Conservation (phyloP, 768 basidiomycete species). For the Amanita thiersii region DNA sequence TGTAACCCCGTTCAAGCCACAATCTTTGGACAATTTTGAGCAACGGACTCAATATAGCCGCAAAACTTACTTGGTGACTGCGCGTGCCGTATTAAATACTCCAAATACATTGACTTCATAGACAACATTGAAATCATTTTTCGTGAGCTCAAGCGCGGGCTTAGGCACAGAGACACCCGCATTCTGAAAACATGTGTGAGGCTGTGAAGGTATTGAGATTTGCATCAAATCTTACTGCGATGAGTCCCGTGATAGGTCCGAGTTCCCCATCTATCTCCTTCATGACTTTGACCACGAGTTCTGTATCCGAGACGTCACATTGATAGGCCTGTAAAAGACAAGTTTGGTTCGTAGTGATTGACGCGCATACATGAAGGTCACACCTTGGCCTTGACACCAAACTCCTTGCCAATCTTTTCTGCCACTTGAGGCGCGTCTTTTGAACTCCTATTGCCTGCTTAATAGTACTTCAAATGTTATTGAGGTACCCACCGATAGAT, state of each 20-base stretch:
- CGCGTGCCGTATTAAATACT: conserved; percentile 56
- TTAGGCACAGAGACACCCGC: conserved; percentile 59
- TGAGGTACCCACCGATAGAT: conserved; percentile 39
- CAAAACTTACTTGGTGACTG: conserved; percentile 47
- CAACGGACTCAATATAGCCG: not conserved
- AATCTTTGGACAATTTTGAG: conserved; percentile 21
- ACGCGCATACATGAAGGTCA: not conserved
- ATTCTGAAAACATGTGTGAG: conserved; percentile 26
- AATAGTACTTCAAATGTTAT: not conserved
- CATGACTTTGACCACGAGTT: conserved; percentile 35
- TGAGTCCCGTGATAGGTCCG: conserved; percentile 40
- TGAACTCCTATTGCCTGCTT: conserved; percentile 29
- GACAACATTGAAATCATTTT: conserved; percentile 46
- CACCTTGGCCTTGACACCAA: conserved; percentile 34
- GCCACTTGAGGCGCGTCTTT: conserved; percentile 41
- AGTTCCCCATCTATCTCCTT: conserved; percentile 40
- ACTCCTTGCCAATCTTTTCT: conserved; percentile 35
- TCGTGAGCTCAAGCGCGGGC: conserved; percentile 46
- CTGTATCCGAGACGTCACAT: conserved; percentile 48
- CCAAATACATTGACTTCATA: conserved; percentile 58
- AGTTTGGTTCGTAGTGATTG: not conserved
- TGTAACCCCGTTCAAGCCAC: conserved; percentile 28
- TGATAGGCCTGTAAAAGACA: conserved; percentile 42
- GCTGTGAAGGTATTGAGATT: not conserved
- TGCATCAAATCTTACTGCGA: conserved; percentile 37